These are phyloP conservation scores for Aspergillus incahuasiensis DNA, from an alignment of 495 filamentous ascomycete species.

Conservation along the genomic window DNA sequence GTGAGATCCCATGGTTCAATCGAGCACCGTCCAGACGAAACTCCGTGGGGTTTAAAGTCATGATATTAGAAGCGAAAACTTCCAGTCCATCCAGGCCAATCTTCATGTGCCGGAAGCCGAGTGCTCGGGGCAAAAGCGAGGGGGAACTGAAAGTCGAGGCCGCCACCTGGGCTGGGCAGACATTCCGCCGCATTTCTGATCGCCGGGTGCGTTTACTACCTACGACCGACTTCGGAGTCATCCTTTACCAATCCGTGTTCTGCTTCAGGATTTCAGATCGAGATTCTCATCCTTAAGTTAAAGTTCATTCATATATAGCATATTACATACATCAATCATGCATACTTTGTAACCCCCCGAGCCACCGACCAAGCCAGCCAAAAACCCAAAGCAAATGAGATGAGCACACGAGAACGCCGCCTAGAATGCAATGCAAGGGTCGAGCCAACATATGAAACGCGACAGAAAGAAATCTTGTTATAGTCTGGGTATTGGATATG, in stretches of 20 bases:
- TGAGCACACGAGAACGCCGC: background rate
- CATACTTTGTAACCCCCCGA: background rate
- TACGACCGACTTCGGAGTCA: background rate
- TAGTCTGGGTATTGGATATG: slow-evolving; percentile 8
- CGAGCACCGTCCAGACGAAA: background rate
- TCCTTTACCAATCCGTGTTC: too few species aligned
- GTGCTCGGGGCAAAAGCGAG: too few species aligned
- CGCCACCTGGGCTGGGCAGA: too few species aligned
- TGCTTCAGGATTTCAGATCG: too few species aligned
- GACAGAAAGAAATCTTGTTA: background rate
- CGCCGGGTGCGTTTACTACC: background rate
- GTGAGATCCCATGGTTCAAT: slow-evolving; percentile 1
- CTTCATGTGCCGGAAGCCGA: too few species aligned
- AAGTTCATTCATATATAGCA: slow-evolving; percentile 1
- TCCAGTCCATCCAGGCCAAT: too few species aligned
- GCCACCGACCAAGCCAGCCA: background rate
- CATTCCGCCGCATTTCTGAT: background rate
- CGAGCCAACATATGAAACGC: slow-evolving; percentile 3
- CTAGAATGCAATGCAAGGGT: slow-evolving; percentile 8
- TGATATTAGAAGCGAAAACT: background rate
- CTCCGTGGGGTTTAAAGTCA: background rate
- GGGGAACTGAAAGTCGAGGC: background rate
- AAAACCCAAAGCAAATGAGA: background rate
- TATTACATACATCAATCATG: slow-evolving; percentile 6
- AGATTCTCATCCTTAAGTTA: too few species aligned